phyloP scores from a whole-genome alignment of 2,329 filamentous ascomycete genomes.

The Hymenoscyphus albidus region DNA sequence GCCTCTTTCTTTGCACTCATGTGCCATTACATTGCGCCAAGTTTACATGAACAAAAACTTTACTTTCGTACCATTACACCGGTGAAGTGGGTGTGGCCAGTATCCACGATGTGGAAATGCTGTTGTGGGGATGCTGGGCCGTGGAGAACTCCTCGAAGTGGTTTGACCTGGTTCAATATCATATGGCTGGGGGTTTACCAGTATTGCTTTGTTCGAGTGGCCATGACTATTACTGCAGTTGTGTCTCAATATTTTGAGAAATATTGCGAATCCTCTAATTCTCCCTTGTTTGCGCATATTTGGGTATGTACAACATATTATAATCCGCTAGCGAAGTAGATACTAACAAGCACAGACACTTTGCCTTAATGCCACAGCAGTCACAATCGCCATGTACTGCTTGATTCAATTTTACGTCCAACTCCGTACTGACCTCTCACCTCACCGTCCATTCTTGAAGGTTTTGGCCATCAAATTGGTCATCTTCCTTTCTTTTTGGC shows the following conservation, averaged over 20 bases:
- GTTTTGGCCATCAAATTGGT: constrained; percentile 84
- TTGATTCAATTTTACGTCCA: constrained; percentile 85
- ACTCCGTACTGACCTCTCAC: constrained; percentile 62
- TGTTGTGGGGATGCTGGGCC: constrained; percentile 65
- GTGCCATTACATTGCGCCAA: constrained; percentile 75
- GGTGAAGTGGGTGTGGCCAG: constrained; percentile 69
- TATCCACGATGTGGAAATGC: constrained; percentile 67
- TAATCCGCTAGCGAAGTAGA: not conserved
- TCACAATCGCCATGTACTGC: constrained; percentile 84
- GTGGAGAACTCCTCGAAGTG: constrained; percentile 72
- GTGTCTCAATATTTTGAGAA: constrained; percentile 62
- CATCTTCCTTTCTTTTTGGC: constrained; percentile 91
- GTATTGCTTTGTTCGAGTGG: constrained; percentile 76
- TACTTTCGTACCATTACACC: constrained; percentile 70
- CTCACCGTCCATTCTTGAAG: constrained; percentile 73
- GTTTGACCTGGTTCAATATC: constrained; percentile 87
- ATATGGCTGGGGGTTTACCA: constrained; percentile 81
- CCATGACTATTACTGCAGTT: constrained; percentile 76
- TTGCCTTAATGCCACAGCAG: constrained; percentile 65
- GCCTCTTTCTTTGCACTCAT: constrained; percentile 81
- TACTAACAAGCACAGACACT: constrained; percentile 46
- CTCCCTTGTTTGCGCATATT: constrained; percentile 75
- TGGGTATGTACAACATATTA: constrained; percentile 55
- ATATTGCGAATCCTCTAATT: constrained; percentile 78
- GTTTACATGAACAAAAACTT: constrained; percentile 74